Base-by-base conservation (phyloP, 805 yeast species). In the Ogataea minuta region DNA sequence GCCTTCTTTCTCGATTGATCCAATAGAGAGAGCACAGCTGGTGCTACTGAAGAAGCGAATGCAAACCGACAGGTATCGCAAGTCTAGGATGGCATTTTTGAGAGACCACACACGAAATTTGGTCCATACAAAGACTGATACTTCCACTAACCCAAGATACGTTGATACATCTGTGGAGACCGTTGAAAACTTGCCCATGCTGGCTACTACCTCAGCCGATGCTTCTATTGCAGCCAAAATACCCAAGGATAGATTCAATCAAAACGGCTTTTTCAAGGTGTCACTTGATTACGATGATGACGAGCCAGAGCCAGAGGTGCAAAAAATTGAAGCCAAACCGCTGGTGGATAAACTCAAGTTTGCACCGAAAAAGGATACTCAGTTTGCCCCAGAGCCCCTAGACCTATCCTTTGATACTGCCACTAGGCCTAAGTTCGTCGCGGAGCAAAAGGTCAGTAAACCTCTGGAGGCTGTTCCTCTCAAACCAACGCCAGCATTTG, bases 51-150 rank as follows among this genome's bases (percentile, higher is more conserved):
- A 62, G 30, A 60, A 54, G 37, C 49, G 61, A 49, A 57, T 62
- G 77, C 76, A 45, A 64, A 54, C 36, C 57, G 74, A 40, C 67
- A 70, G 53, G 63, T 70, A 60, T 64, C 74, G 59, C 66, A 71
- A 57, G 63, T 52, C 77, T 64, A 70, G 67, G 65, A 62, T 37
- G 66, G 53, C 62, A 52, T 75, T 55, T 70, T 60, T 39, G 64
- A 63, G 48, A 60, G 54, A 55, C 23, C 62, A 59, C 35, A 56
- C 62, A 6, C 45, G 52, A 28, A 56, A 61, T 39, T 36, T 61
- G 3, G 50, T 46, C 12, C 46, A 46, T 17, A 38, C 46, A 4
- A 32, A 35, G 2, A 45, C 52, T 2, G 30, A 23, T 12, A 23
- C 9, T 13, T 45, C 54, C 4, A 7, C 34, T 6, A 42, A 45